These are phyloP conservation scores for Yamadazyma ubonensis DNA, from an alignment of 805 yeast species.

Conservation along the genomic window DNA sequence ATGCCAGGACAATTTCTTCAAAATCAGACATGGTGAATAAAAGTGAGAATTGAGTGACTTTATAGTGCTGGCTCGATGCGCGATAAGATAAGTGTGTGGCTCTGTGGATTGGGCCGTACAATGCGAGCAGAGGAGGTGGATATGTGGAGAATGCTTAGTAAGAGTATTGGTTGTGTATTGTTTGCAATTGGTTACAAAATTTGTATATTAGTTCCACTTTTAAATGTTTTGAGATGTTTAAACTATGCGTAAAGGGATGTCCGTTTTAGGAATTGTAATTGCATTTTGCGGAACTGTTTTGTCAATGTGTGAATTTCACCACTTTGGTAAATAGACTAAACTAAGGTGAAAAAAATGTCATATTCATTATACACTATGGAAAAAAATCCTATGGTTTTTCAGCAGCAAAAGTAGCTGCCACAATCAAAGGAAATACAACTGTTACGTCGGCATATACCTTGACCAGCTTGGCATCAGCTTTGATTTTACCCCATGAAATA, in stretches of 20 bases:
- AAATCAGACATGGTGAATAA: conserved; percentile 14
- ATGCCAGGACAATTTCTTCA: conserved; percentile 15
- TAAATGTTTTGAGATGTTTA: too few relatives aligned
- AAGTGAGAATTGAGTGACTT: background rate
- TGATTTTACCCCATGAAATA: conserved; percentile 97
- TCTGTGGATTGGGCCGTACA: background rate
- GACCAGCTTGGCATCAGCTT: conserved; percentile 86
- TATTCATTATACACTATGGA: too few relatives aligned
- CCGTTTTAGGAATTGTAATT: too few relatives aligned
- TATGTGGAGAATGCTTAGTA: background rate
- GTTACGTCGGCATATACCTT: conserved; percentile 96
- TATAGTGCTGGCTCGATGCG: conserved; percentile 1
- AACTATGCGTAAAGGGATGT: too few relatives aligned
- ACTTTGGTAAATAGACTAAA: too few relatives aligned
- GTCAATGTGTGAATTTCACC: background rate
- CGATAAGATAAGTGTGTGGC: conserved; percentile 4
- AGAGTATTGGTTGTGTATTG: background rate
- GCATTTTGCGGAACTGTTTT: too few relatives aligned
- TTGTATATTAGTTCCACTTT: too few relatives aligned
- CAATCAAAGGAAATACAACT: conserved; percentile 90
- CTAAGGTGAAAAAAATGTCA: too few relatives aligned
- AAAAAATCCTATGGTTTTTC: conserved; percentile 19
- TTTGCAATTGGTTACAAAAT: too few relatives aligned
- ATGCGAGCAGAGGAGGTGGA: background rate
- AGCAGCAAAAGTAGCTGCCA: conserved; percentile 95